Base-by-base conservation (phyloP, 208 protist species). In the Wallacemonas sp. region DNA sequence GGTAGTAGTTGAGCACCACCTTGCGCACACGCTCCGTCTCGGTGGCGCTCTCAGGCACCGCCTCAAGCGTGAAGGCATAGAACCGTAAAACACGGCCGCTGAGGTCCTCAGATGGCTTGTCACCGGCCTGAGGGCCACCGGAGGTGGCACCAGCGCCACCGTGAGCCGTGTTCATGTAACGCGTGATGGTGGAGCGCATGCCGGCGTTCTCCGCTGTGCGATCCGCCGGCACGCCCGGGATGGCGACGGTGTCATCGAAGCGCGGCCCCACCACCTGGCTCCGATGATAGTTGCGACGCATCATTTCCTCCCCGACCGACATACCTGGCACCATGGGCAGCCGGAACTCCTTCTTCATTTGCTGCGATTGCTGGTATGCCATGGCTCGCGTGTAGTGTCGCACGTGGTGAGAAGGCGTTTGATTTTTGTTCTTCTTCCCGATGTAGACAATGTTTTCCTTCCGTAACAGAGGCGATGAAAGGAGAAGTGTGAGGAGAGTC, bases 31-130 rank as follows among this genome's bases (percentile, higher is more conserved):
- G 90, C 55, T 86, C 84, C 60, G 74, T 79, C 81, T 99, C 98
- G 2, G 79, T 24, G 9, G 79, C 76, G 26, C 87, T 97, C 81
- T 99, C 98, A 39, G 92, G 71, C n/a, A 99, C 96, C 0, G 72
- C 69, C 75, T 99, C 97, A 19, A 92, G 80, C 61, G 97, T 98
- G 81, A 95, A 99, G 26, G 79, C 95, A 63, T 94, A 97, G 77
- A 98, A 99, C 53, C 97, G 87, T 8, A 99, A 71, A 32, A 93
- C 87, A 26, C 79, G 73, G 1, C 85, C 84, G n/a, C 76, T 82
- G 17, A 92, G 80, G 46, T 89, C 85, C 42, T 71, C 66, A 0
- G 19, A 41, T 19, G 45, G 12, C 57, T 67, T 64, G 9, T 67
- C 32, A 30, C 37, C 52, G 17, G 19, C 24, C 19, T 68, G 46